A percentile compares a stretch with the other conserved stretches of the same genome.
phyloP scores from a whole-genome alignment of 1,284 basidiomycete genomes.

The Apiotrichum porosum region DNA sequence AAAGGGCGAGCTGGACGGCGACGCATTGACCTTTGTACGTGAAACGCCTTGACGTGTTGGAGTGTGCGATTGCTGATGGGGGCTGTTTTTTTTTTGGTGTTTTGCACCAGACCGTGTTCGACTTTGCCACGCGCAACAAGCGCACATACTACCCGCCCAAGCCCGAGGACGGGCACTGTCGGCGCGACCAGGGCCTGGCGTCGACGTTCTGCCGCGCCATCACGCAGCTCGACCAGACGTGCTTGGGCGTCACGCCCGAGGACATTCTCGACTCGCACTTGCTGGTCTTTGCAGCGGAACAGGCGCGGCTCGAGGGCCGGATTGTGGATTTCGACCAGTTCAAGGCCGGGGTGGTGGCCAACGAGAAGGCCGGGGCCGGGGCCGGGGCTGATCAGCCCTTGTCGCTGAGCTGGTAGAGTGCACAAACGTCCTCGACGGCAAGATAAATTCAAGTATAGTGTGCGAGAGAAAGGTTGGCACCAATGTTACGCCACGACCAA shows the following conservation, averaged over 20 bases:
- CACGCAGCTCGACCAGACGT: slow-evolving; percentile 53
- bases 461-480: too few relatives aligned
- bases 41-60: too few relatives aligned
- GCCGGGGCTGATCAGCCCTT: too few relatives aligned
- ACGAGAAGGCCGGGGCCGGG: too few relatives aligned
- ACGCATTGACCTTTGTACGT: slow-evolving; percentile 63
- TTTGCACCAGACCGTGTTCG: slow-evolving; percentile 60
- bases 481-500: too few relatives aligned
- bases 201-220: slow-evolving; percentile 69
- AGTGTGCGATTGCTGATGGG: too few relatives aligned
- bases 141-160: slow-evolving; percentile 53
- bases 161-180: slow-evolving; percentile 65
- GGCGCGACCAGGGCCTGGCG: slow-evolving; percentile 70
- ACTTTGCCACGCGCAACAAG: slow-evolving; percentile 59
- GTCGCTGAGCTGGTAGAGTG: too few relatives aligned
- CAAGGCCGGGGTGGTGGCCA: slow-evolving; percentile 17
- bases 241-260: slow-evolving; percentile 59
- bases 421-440: too few relatives aligned
- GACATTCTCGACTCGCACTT: slow-evolving; percentile 72
- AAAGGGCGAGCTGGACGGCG: slow-evolving; percentile 74
- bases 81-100: too few relatives aligned
- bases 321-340: slow-evolving; percentile 57
- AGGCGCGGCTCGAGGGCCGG: slow-evolving; percentile 60
- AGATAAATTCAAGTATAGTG: too few relatives aligned
- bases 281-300: slow-evolving; percentile 77